Percentiles rank a stretch among this genome's conserved stretches.
Evolutionary conservation across 345 rosid genomes (phyloP).

Genomic region (Boechera retrofracta): DNA sequence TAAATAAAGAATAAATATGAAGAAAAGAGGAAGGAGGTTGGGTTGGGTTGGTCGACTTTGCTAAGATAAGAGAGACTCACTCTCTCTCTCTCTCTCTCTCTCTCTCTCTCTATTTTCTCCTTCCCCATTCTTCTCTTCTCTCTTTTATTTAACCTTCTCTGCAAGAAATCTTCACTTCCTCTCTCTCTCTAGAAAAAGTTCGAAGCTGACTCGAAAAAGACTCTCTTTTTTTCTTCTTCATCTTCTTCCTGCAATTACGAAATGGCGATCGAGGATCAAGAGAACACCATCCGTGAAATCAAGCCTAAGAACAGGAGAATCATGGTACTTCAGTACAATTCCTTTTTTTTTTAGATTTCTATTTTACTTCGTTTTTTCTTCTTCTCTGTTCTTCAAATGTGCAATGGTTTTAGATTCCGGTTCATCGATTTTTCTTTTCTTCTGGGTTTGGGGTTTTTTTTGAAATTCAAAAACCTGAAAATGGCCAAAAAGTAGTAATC

Average conservation of each 20-base stretch:
- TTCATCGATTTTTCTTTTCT: background rate
- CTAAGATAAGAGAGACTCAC: conserved; percentile 71
- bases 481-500: conserved; percentile 26
- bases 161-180: conserved; percentile 30
- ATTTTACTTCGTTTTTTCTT: too few relatives aligned
- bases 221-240: conserved; percentile 5
- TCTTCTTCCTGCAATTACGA: conserved; percentile 6
- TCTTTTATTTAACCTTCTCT: conserved; percentile 18
- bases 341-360: background rate
- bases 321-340: conserved; percentile 55
- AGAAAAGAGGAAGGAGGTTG: conserved; percentile 56
- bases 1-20: conserved; percentile 38
- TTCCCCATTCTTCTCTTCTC: background rate
- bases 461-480: conserved; percentile 3
- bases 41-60: conserved; percentile 46
- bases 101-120: conserved; percentile 27
- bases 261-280: conserved; percentile 90
- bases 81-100: conserved; percentile 41
- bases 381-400: conserved; percentile 6
- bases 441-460: conserved; percentile 34
- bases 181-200: conserved; percentile 29
- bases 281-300: conserved; percentile 72
- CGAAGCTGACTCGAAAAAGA: conserved; percentile 37
- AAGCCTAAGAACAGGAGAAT: conserved; percentile 82
- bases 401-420: background rate